Percentiles rank a stretch among this genome's conserved stretches.
Conservation (phyloP, 495 filamentous ascomycete species). For the Cercophora newfieldiana region DNA sequence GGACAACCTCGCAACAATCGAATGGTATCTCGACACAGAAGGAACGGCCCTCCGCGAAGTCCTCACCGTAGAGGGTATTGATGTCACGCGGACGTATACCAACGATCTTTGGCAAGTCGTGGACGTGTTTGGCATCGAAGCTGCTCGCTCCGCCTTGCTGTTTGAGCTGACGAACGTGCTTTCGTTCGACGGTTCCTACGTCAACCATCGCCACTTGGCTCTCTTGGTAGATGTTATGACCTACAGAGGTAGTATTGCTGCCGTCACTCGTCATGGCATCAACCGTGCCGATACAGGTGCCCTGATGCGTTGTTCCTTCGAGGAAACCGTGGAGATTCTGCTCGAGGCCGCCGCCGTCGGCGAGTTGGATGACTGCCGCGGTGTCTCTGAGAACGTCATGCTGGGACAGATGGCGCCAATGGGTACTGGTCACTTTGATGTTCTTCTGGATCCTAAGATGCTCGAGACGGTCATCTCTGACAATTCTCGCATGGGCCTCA, state of each 20-base stretch:
- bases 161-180: constrained; percentile 86
- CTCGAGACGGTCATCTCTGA: constrained; percentile 91
- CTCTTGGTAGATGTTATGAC: constrained; percentile 99
- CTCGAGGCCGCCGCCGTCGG: constrained; percentile 90
- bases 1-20: constrained; percentile 62
- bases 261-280: constrained; percentile 96
- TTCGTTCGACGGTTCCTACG: constrained; percentile 96
- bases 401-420: constrained; percentile 94
- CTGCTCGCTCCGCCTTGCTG: constrained; percentile 79
- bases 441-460: constrained; percentile 90
- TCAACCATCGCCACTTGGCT: constrained; percentile 96
- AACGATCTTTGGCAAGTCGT: constrained; percentile 95
- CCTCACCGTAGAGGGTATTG: constrained; percentile 82
- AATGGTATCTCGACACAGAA: constrained; percentile 94
- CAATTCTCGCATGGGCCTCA: constrained; percentile 76
- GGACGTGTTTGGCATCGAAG: constrained; percentile 94
- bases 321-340: constrained; percentile 98
- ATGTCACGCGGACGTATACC: constrained; percentile 84
- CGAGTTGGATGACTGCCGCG: constrained; percentile 95
- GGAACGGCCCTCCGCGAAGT: constrained; percentile 83
- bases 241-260: constrained; percentile 85
- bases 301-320: constrained; percentile 98
- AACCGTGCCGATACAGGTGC: constrained; percentile 97
- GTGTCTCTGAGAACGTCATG: constrained; percentile 98
- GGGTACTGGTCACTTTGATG: constrained; percentile 92